Base-by-base conservation (phyloP, 768 basidiomycete species). In the Boletus reticulatus region DNA sequence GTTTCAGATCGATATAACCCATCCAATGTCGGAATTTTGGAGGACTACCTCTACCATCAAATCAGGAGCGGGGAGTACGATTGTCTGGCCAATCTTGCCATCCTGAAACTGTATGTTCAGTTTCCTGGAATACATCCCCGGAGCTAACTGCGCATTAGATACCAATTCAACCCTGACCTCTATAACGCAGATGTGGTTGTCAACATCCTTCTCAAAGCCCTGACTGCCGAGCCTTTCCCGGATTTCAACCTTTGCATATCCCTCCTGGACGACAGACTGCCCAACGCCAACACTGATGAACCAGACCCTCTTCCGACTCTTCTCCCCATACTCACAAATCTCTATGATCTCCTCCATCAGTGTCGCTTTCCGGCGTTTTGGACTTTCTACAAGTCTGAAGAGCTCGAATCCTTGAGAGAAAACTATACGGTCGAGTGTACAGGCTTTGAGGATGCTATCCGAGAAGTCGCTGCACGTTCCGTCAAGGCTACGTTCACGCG, bases 21-120 rank as follows among this genome's bases (percentile, higher is more conserved):
- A 42, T 87, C 88, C 50, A 98, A 98, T 71, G 85, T 96, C 56
- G 79, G 84, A 37, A 90, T 94, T 62, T 85, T 98, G 56, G 96
- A 98, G 75, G 96, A 98, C 70, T 98, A 98, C 75, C 85, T 98
- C 56, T 92, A 92, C 72, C 88, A 92, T 70, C 96, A 99, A 74
- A 92, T 94, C 59, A 82, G 89, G 62, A 88, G 84, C 65, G 87
- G 89, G 62, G 89, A 93, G 69, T 98, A 98, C 64, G 96, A 99
- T 72, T 88, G 92, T 64, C 82, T 98, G 41, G 93, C 96, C 31
- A 98, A 98, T 75, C 79, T 98, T 39, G 95, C 95, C 47, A 94
- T 97, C 59, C 72, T 98, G 46, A 98, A 98, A 75, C 76, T 98
- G 91, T 94, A 62, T 37, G 82, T 48, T 32, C 43, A 14, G 27